Conservation (phyloP, 1,284 basidiomycete species). For the Garcileccinum viscosum region DNA sequence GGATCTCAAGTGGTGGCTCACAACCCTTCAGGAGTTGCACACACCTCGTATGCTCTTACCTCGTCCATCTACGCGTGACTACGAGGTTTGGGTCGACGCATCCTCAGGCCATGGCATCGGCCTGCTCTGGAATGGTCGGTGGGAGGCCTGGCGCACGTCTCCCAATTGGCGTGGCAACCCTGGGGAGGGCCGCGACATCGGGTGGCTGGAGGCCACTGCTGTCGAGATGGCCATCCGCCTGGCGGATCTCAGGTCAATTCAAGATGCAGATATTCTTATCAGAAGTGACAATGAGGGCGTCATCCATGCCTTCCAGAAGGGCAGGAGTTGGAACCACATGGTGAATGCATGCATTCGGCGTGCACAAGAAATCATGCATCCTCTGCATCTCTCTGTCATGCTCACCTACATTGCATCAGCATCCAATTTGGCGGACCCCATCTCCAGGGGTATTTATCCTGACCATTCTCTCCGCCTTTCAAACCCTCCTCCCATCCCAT, state of each 20-base stretch:
- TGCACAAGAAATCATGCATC: background rate
- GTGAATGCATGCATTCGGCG: background rate
- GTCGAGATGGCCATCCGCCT: background rate
- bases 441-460: background rate
- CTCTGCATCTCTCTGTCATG: background rate
- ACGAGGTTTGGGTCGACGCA: background rate
- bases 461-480: background rate
- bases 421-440: background rate
- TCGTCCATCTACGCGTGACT: background rate
- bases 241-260: background rate
- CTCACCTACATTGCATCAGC: background rate
- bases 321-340: background rate
- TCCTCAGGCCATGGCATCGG: background rate
- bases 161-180: background rate
- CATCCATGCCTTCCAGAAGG: background rate
- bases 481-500: background rate
- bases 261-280: background rate
- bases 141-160: background rate
- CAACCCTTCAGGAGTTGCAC: background rate
- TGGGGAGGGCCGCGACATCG: background rate
- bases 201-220: background rate
- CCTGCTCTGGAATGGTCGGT: background rate
- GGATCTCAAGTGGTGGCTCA: background rate
- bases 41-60: background rate
- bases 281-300: background rate